Percentiles rank a stretch among this genome's conserved stretches.
phyloP scores from a whole-genome alignment of 805 yeast species.

The Yamadazyma sp. region DNA sequence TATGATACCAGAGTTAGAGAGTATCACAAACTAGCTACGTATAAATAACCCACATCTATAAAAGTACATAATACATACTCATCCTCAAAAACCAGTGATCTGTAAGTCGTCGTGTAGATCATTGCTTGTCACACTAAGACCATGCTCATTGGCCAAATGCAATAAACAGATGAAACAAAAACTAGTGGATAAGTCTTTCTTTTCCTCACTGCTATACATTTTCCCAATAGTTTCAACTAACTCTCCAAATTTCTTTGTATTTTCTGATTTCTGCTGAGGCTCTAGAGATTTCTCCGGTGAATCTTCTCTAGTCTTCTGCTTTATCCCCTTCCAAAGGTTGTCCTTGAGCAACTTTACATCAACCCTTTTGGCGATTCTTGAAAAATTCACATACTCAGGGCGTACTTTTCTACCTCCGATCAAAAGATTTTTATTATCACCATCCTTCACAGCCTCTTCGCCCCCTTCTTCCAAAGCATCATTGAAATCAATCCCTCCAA shows the following conservation, averaged over 20 bases:
- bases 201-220: conserved; percentile 37
- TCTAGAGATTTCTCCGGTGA: conserved; percentile 5
- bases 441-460: conserved; percentile 4
- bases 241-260: conserved; percentile 36
- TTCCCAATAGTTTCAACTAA: conserved; percentile 34
- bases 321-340: conserved; percentile 40
- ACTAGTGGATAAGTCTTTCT: conserved; percentile 45
- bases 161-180: conserved; percentile 45
- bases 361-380: conserved; percentile 43
- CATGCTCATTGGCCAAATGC: conserved; percentile 47
- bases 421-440: conserved; percentile 11
- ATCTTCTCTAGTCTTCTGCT: conserved; percentile 15
- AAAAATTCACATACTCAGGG: conserved; percentile 42
- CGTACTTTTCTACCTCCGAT: conserved; percentile 22
- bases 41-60: no score
- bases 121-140: conserved; percentile 31
- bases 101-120: conserved; percentile 35
- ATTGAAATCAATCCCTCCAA: conserved; percentile 43
- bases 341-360: conserved; percentile 42
- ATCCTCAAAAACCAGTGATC: conserved; percentile 30
- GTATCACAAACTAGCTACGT: no score
- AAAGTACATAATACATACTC: no score
- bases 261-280: conserved; percentile 19
- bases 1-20: no score
- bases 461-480: conserved; percentile 23